Evolutionary conservation across 163 green algal genomes (phyloP).

Genomic region (Trebouxia gelatinosa): DNA sequence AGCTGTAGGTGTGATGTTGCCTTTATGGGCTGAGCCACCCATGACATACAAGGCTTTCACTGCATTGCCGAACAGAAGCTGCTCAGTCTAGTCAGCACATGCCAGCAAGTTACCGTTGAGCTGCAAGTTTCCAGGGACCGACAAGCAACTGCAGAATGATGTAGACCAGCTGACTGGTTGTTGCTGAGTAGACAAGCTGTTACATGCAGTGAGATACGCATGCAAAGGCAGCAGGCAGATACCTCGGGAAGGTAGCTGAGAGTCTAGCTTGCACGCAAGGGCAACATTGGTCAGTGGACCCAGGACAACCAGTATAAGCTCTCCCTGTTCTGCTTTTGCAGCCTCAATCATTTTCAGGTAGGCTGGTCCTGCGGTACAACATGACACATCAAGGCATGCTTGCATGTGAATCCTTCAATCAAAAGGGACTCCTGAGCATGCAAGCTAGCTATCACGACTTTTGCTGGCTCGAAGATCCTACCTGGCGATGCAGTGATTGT

Average conservation of each 20-base stretch:
- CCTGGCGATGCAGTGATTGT: conserved; percentile 22
- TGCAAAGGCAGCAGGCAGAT: too few species aligned
- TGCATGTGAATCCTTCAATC: neutral
- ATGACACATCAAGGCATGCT: neutral
- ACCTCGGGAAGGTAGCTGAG: conserved; percentile 5
- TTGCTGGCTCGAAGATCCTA: too few species aligned
- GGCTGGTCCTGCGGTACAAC: conserved; percentile 12
- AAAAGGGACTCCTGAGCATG: neutral
- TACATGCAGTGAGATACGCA: too few species aligned
- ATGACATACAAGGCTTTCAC: conserved; percentile 38
- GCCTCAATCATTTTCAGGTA: conserved; percentile 28
- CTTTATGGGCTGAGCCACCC: conserved; percentile 32
- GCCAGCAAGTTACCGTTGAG: too few species aligned
- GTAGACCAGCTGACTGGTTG: too few species aligned
- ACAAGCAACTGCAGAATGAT: too few species aligned
- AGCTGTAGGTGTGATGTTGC: conserved; percentile 37
- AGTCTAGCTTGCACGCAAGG: conserved; percentile 34
- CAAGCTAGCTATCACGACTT: conserved; percentile 3
- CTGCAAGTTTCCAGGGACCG: too few species aligned
- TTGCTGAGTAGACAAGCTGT: too few species aligned
- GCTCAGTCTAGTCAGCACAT: too few species aligned
- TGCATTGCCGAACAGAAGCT: too few species aligned
- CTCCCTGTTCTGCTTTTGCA: conserved; percentile 2
- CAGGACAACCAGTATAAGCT: conserved; percentile 34
- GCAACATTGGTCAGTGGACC: conserved; percentile 43